Conservation (phyloP, 2,329 filamentous ascomycete genomes). For the Trichoderma brevicompactum region DNA sequence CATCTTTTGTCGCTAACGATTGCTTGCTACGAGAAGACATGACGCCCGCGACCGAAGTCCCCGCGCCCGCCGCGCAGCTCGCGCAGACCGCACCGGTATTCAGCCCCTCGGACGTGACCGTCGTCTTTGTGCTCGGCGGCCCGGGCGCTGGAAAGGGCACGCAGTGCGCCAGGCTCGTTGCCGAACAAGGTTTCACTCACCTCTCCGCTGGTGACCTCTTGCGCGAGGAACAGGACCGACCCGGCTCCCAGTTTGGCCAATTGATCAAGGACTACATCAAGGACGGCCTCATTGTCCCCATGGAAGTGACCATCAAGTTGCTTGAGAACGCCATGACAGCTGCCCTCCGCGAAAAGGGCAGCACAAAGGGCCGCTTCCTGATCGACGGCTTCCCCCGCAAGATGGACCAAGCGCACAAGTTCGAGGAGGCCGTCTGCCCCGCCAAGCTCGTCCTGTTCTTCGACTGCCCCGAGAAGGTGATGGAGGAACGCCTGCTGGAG, state of each 20-base stretch:
- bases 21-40: constrained; percentile 43
- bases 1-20: constrained; percentile 2
- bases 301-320: constrained; percentile 94
- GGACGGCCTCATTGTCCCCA: constrained; percentile 95
- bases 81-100: constrained; percentile 69
- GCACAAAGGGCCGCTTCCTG: constrained; percentile 70
- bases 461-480: constrained; percentile 86
- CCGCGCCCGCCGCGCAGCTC: constrained; percentile 49
- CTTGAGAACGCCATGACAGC: constrained; percentile 91
- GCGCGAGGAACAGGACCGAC: constrained; percentile 87
- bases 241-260: constrained; percentile 84
- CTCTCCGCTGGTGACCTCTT: constrained; percentile 92
- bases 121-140: constrained; percentile 94
- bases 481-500: constrained; percentile 83
- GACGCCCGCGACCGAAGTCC: constrained; percentile 43
- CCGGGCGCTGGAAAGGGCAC: constrained; percentile 97
- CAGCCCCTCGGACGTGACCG: constrained; percentile 76
- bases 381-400: constrained; percentile 90
- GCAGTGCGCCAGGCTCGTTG: constrained; percentile 86
- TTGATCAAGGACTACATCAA: constrained; percentile 94
- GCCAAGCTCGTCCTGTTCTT: constrained; percentile 90
- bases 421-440: constrained; percentile 85
- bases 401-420: constrained; percentile 94
- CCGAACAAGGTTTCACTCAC: constrained; percentile 88
- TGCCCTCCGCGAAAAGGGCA: constrained; percentile 58